A percentile compares a stretch with the other conserved stretches of the same genome.
These are phyloP conservation scores for Dionaea muscipula DNA, from an alignment of 179 eudicot genomes.

Conservation along the genomic window DNA sequence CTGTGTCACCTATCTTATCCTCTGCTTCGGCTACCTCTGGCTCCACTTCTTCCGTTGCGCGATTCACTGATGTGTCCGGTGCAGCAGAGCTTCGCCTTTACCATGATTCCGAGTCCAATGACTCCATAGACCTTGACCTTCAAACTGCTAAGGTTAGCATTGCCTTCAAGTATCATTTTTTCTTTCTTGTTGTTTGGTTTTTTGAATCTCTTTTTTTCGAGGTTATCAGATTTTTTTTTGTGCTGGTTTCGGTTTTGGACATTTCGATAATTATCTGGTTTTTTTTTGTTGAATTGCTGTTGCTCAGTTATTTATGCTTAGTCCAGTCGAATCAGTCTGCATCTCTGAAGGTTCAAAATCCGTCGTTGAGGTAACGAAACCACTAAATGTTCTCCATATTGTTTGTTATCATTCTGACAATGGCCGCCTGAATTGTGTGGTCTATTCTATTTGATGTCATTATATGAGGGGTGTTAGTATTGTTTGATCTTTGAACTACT, in stretches of 20 bases:
- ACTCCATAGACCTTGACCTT: constrained; percentile 21
- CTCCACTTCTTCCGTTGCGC: constrained; percentile 13
- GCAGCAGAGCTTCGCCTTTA: constrained; percentile 27
- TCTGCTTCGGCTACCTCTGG: constrained; percentile 18
- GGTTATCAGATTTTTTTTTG: not conserved
- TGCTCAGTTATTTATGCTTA: constrained; percentile 55
- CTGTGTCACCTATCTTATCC: constrained; percentile 31
- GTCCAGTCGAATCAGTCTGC: constrained; percentile 44
- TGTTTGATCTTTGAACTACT: too few relatives aligned
- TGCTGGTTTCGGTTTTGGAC: not conserved
- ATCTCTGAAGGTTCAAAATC: constrained; percentile 39
- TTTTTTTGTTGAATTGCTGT: not conserved
- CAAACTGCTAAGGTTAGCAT: constrained; percentile 27
- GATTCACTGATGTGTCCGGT: constrained; percentile 24
- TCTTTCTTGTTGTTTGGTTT: not conserved
- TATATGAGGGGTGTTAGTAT: not conserved
- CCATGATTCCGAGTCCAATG: constrained; percentile 15
- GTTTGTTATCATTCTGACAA: not conserved
- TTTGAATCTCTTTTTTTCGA: not conserved
- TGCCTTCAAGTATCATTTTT: not conserved
- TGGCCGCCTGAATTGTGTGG: not conserved
- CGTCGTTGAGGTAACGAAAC: constrained; percentile 40
- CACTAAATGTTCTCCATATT: not conserved
- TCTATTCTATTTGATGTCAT: not conserved
- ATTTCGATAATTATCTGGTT: not conserved